phyloP scores from a whole-genome alignment of 129 eudicot species.

The Flaveria trinervia region DNA sequence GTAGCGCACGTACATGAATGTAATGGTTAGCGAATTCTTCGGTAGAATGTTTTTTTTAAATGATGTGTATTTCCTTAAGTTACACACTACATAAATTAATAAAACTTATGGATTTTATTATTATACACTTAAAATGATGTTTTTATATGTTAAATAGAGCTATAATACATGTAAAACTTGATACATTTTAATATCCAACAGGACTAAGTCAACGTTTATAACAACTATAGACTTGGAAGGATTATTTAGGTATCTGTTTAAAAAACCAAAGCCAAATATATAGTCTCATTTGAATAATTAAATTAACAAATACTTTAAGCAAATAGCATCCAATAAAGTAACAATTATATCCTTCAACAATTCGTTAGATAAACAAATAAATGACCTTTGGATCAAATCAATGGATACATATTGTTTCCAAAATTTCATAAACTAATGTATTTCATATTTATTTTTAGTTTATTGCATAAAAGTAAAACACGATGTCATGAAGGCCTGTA shows the following conservation, averaged over 20 bases:
- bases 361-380: not conserved
- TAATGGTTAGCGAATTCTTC: not conserved
- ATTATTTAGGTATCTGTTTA: too few species aligned
- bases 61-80: too few species aligned
- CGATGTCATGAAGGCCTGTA: not conserved
- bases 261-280: not conserved
- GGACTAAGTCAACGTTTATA: not conserved
- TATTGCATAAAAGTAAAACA: constrained; percentile 11
- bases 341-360: not conserved
- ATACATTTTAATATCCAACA: too few species aligned
- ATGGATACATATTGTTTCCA: constrained; percentile 3
- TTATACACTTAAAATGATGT: too few species aligned
- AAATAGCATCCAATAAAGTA: not conserved
- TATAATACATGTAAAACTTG: too few species aligned
- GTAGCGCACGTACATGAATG: not conserved
- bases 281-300: not conserved
- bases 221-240: too few species aligned
- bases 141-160: too few species aligned
- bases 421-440: not conserved
- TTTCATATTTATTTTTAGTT: not conserved
- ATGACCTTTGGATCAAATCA: constrained; percentile 23
- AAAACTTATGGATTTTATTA: too few species aligned
- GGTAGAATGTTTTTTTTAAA: not conserved
- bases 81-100: too few species aligned
- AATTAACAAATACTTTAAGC: not conserved